A percentile compares a stretch with the other conserved stretches of the same genome.
phyloP scores from a whole-genome alignment of 1,139 yeast species.

The Taphrina communis region DNA sequence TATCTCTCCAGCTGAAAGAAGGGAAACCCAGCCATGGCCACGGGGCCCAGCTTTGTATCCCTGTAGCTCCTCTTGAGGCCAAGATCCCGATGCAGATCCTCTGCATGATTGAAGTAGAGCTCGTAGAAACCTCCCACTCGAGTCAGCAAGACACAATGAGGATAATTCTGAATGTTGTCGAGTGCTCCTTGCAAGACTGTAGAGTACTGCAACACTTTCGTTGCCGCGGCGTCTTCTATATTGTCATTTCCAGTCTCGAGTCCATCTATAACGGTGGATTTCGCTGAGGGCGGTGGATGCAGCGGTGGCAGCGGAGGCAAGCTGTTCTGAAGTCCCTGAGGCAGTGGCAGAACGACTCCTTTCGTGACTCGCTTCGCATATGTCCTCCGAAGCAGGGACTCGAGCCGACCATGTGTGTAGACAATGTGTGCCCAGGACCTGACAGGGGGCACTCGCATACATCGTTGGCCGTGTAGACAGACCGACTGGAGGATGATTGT shows the following conservation, averaged over 20 bases:
- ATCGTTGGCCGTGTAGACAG: not conserved
- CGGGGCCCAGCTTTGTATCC: conserved; percentile 55
- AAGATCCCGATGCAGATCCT: conserved; percentile 68
- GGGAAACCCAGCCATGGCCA: conserved; percentile 95
- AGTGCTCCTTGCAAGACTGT: conserved; percentile 36
- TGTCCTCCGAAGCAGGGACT: not conserved
- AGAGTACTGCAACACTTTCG: conserved; percentile 23
- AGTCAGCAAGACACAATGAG: conserved; percentile 76
- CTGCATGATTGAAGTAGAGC: conserved; percentile 74
- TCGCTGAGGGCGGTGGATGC: not conserved
- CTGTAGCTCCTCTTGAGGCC: conserved; percentile 66
- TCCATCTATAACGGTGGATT: not conserved
- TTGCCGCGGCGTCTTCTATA: not conserved
- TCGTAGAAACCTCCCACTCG: conserved; percentile 94
- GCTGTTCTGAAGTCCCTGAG: conserved; percentile 33
- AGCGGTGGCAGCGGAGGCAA: conserved; percentile 15
- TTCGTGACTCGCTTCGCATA: conserved; percentile 37
- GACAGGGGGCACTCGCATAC: conserved; percentile 12
- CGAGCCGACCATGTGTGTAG: too few species aligned
- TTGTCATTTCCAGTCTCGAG: not conserved
- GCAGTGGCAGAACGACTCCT: conserved; percentile 8
- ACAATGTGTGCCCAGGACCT: not conserved
- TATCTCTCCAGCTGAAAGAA: conserved; percentile 71
- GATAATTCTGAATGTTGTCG: conserved; percentile 51
- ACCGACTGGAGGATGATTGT: not conserved